Evolutionary conservation across 169 alveolate species (phyloP), one percentile per base, ranked within the genome.

Genomic region (Plasmodium relictum): DNA sequence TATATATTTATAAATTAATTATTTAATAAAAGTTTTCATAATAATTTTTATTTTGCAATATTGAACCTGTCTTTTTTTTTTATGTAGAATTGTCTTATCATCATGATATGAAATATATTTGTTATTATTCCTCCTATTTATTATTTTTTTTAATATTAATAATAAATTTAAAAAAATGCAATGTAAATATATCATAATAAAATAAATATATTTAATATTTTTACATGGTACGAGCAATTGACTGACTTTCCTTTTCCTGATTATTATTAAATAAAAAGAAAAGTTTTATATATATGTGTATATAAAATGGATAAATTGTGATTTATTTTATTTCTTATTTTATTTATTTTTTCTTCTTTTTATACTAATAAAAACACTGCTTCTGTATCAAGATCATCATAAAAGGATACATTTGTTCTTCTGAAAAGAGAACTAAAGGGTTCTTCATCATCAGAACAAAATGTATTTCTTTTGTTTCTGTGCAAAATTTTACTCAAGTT

Each of bases 331-430:
- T 59, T 24, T 56, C 58, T 58, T 58, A 24, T 73, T 59, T 58
- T 41, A 39, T 65, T 2, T 39, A 6, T 72, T 18, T 42, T 24
- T 58, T 20, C 20, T 22, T 72, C 8, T 72, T 50, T 72, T 52
- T 31, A 14, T 76, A 76, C 89, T 70, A 76, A 63, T 76, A 76
- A 76, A 50, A 18, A 70, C 69, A 76, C 41, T 70, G 89, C 89
- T 70, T 76, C 89, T 31, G 89, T 76, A 24, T 58, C 24, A 14
- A 65, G 54, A 42, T 76, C 89, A 16, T 76, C 76, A 26, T 76
- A 76, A 59, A 76, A 76, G 41, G 78, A 76, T 52, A 65, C 78
- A 14, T 31, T 5, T 66, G 44, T 63, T 24, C 48, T 63, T 68
- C 89, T 63, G 89, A 76, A 76, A 24, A 76, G 68, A 31, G 89